Evolutionary conservation across 2,329 filamentous ascomycete genomes (phyloP).

Genomic region (Drechslerella stenobrocha): DNA sequence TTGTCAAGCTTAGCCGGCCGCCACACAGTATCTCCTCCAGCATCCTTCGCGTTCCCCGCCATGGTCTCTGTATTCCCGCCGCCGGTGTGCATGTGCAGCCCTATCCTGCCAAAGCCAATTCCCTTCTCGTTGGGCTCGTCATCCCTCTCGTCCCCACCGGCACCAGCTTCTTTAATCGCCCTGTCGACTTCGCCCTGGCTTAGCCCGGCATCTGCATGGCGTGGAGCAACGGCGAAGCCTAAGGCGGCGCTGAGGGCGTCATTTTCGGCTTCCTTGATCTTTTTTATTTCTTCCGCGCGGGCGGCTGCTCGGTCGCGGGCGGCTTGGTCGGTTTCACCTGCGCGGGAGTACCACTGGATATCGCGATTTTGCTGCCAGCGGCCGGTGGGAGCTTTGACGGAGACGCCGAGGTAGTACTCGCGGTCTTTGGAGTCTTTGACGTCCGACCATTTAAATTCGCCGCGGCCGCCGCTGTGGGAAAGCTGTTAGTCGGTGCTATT

Average conservation of each 20-base stretch:
- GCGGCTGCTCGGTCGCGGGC: constrained; percentile 42
- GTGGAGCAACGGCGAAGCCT: constrained; percentile 71
- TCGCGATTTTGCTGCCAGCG: constrained; percentile 84
- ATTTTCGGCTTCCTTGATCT: constrained; percentile 72
- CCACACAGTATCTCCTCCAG: constrained; percentile 49
- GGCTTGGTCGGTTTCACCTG: constrained; percentile 54
- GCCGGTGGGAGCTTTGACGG: constrained; percentile 85
- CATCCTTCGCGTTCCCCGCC: constrained; percentile 52
- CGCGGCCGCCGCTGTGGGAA: constrained; percentile 70
- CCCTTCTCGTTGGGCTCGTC: constrained; percentile 53
- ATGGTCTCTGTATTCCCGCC: constrained; percentile 51
- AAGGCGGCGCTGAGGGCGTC: constrained; percentile 83
- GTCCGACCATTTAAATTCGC: constrained; percentile 96
- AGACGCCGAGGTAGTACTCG: constrained; percentile 89
- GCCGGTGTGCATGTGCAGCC: constrained; percentile 54
- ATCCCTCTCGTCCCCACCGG: constrained; percentile 45
- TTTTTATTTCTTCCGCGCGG: constrained; percentile 50
- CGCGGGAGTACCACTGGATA: constrained; percentile 67
- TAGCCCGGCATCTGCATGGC: constrained; percentile 60
- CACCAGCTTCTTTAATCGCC: constrained; percentile 60
- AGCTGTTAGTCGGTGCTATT: neutral
- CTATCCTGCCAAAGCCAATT: constrained; percentile 53
- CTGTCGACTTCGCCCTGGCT: constrained; percentile 64
- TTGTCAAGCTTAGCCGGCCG: constrained; percentile 53
- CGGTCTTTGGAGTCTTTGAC: constrained; percentile 84